Conservation (phyloP, 2,329 filamentous ascomycete genomes). For the Cryphonectria carpinicola region DNA sequence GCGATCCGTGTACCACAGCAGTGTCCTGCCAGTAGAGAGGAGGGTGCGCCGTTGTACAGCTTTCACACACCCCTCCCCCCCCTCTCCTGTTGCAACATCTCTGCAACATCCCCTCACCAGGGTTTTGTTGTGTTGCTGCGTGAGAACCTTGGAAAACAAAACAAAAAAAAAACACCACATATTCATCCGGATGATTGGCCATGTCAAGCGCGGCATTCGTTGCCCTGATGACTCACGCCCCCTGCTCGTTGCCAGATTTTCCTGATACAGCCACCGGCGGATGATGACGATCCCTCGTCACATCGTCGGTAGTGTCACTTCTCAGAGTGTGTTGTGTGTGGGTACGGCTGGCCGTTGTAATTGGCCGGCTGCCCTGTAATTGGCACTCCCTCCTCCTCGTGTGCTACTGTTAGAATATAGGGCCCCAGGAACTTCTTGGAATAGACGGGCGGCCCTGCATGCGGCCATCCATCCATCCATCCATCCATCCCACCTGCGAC, state of each 20-base stretch:
- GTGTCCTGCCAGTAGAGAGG: neutral
- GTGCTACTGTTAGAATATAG: neutral
- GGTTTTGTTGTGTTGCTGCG: constrained; percentile 4
- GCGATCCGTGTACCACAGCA: neutral
- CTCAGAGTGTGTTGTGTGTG: neutral
- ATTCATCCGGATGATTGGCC: constrained; percentile 22
- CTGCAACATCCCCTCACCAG: constrained; percentile 14
- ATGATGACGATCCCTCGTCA: constrained; percentile 21
- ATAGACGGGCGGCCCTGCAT: constrained; percentile 16
- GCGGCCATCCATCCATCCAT: neutral
- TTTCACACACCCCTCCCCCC: constrained; percentile 3
- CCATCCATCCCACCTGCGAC: constrained; percentile 9
- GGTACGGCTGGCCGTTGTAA: constrained; percentile 14
- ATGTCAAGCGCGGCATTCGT: constrained; percentile 19
- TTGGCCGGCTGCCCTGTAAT: constrained; percentile 13
- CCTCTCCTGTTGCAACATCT: neutral
- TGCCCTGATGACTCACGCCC: neutral
- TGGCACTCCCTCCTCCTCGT: constrained; percentile 1
- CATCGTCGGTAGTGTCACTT: constrained; percentile 6
- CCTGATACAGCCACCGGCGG: constrained; percentile 14
- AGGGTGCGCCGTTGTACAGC: constrained; percentile 11
- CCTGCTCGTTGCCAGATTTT: neutral
- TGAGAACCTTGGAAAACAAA: constrained; percentile 13
- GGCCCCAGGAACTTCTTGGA: neutral
- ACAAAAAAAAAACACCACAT: neutral